These are phyloP conservation scores for Bimuria novae-zelandiae DNA, from an alignment of 2,329 filamentous ascomycete genomes.

Conservation along the genomic window DNA sequence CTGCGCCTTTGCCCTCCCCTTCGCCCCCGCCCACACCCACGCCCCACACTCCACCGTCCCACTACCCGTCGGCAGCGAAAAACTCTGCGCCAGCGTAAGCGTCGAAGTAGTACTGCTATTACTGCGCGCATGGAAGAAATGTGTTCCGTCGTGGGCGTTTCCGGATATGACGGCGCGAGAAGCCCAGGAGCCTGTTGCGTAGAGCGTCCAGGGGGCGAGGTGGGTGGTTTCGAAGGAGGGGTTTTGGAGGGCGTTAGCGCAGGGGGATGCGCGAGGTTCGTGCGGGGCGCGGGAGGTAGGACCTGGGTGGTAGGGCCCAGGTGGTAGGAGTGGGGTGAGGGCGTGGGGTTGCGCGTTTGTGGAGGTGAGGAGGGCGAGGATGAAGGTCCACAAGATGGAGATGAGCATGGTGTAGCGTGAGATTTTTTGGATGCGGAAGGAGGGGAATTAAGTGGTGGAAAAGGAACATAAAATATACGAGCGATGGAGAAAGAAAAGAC, in stretches of 20 bases:
- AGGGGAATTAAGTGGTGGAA: too few species aligned
- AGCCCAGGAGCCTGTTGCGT: constrained; percentile 23
- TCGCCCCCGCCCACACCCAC: constrained; percentile 15
- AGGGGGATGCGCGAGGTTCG: background rate
- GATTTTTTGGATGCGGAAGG: too few species aligned
- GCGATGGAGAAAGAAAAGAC: too few species aligned
- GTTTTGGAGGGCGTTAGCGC: constrained; percentile 21
- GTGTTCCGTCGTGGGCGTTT: constrained; percentile 9
- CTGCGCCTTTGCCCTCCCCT: constrained; percentile 11
- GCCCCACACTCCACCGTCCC: constrained; percentile 17
- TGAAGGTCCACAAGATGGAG: too few species aligned
- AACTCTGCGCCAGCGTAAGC: constrained; percentile 20
- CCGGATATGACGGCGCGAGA: constrained; percentile 9
- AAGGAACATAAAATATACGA: too few species aligned
- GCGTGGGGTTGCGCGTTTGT: too few species aligned
- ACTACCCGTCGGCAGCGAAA: constrained; percentile 4
- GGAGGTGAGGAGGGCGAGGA: too few species aligned
- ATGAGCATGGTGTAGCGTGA: too few species aligned
- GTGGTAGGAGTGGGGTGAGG: too few species aligned
- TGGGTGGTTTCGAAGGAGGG: constrained; percentile 23
- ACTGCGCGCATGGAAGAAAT: constrained; percentile 14
- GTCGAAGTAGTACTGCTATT: constrained; percentile 20
- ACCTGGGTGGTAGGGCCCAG: background rate
- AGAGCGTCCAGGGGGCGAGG: constrained; percentile 21
- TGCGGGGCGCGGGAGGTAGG: background rate